These are phyloP conservation scores for Apostasia ramifera DNA, from an alignment of 106 monocot genomes.

Conservation along the genomic window DNA sequence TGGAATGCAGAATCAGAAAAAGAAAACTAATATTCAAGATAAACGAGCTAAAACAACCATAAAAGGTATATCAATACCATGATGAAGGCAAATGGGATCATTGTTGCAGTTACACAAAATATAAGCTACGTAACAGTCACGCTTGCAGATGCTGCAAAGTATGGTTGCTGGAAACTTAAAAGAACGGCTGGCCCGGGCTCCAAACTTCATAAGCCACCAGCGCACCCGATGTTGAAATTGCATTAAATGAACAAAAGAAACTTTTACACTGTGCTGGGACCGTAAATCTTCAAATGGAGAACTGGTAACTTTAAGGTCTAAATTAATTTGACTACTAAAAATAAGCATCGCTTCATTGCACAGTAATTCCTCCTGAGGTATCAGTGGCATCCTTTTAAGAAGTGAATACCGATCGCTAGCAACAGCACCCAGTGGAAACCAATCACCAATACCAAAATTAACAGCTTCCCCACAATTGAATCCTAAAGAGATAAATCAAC, in stretches of 20 bases:
- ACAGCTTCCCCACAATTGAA: constrained; percentile 99
- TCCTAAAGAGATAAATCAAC: constrained; percentile 22
- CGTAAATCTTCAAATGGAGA: constrained; percentile 21
- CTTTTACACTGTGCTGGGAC: constrained; percentile 28
- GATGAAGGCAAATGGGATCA: constrained; percentile 53
- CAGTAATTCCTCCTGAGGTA: constrained; percentile 87
- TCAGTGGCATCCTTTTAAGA: constrained; percentile 62
- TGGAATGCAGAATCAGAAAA: constrained; percentile 17
- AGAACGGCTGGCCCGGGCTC: constrained; percentile 22
- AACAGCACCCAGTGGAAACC: constrained; percentile 77
- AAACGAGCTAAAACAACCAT: background rate
- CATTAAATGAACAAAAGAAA: constrained; percentile 64
- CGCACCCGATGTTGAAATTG: constrained; percentile 43
- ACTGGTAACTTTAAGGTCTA: constrained; percentile 1
- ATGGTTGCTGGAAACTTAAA: constrained; percentile 18
- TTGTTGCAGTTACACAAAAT: constrained; percentile 40
- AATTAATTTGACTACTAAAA: constrained; percentile 12
- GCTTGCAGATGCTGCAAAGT: constrained; percentile 41
- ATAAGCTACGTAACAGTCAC: constrained; percentile 58
- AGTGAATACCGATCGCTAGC: constrained; percentile 77
- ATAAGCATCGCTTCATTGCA: constrained; percentile 80
- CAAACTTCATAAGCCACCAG: constrained; percentile 32
- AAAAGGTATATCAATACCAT: constrained; percentile 30
- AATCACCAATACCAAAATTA: constrained; percentile 91
- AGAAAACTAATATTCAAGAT: background rate